Evolutionary conservation across 352 stramenopile genomes (phyloP).

Genomic region (Pythium grandisporangium): DNA sequence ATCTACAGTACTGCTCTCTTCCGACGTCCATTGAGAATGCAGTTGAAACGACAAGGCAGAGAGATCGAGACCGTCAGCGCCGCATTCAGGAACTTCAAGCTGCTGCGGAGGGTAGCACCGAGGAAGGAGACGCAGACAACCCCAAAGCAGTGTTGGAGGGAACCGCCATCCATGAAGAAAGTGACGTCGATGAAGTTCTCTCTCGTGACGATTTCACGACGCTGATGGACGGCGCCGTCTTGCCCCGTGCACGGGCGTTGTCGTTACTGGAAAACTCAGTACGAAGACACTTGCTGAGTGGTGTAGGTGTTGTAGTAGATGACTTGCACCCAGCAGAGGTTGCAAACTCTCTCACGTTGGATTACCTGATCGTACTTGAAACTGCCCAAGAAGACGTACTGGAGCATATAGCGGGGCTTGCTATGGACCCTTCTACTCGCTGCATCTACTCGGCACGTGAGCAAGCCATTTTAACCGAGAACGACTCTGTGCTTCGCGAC

Average conservation of each 20-base stretch:
- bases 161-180: too few relatives aligned
- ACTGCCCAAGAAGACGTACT: conserved; percentile 26
- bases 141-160: too few relatives aligned
- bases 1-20: conserved; percentile 40
- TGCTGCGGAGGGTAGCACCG: conserved; percentile 4
- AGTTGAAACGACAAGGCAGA: conserved; percentile 13
- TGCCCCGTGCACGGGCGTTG: conserved; percentile 19
- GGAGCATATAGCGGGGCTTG: conserved; percentile 16
- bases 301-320: conserved; percentile 53
- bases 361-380: conserved; percentile 54
- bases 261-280: conserved; percentile 29
- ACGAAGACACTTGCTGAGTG: conserved; percentile 25
- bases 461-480: conserved; percentile 23
- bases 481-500: conserved; percentile 9
- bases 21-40: conserved; percentile 29
- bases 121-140: conserved; percentile 3
- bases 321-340: conserved; percentile 46
- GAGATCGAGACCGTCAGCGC: not conserved
- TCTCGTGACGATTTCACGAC: conserved; percentile 23
- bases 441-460: conserved; percentile 54
- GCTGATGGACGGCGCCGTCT: conserved; percentile 20
- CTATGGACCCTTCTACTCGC: conserved; percentile 22
- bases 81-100: not conserved
- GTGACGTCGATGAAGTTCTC: too few relatives aligned
- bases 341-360: conserved; percentile 13